These are phyloP conservation scores for Gorgonomyces haynaldii DNA, from an alignment of 192 early-diverging fungal genomes.

Conservation along the genomic window DNA sequence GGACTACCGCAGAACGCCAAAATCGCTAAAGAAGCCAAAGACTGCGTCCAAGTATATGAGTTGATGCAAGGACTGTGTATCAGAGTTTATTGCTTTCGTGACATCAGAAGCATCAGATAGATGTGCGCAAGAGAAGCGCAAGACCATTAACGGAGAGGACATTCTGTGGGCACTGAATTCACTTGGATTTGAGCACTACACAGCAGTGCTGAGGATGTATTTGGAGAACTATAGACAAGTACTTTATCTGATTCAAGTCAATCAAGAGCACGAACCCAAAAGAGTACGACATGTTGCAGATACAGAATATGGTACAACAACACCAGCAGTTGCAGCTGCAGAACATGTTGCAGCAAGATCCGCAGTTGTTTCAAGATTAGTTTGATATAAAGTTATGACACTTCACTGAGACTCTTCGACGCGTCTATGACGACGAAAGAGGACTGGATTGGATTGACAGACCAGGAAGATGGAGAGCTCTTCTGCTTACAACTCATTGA, in stretches of 20 bases:
- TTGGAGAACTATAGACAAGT: slow-evolving; percentile 83
- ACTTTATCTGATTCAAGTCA: too few relatives aligned
- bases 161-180: slow-evolving; percentile 97
- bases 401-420: too few relatives aligned
- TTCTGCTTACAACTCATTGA: slow-evolving; percentile 32
- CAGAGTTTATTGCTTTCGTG: slow-evolving; percentile 96
- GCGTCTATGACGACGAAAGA: slow-evolving; percentile 23
- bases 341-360: too few relatives aligned
- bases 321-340: too few relatives aligned
- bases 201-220: slow-evolving; percentile 79
- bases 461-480: slow-evolving; percentile 37
- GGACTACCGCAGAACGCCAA: slow-evolving; percentile 95
- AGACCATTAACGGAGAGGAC: slow-evolving; percentile 97
- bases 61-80: slow-evolving; percentile 95
- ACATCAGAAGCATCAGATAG: slow-evolving; percentile 96
- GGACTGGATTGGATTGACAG: slow-evolving; percentile 26
- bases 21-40: slow-evolving; percentile 95
- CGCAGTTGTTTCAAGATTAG: too few relatives aligned
- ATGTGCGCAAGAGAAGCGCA: slow-evolving; percentile 88
- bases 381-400: too few relatives aligned
- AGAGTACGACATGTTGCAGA: too few relatives aligned
- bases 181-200: slow-evolving; percentile 96
- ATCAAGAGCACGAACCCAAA: too few relatives aligned
- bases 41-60: slow-evolving; percentile 52
- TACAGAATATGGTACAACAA: too few relatives aligned